Percentiles rank a stretch among this genome's conserved stretches.
Evolutionary conservation across 306 rosid genomes (phyloP).

Genomic region (Mucuna pruriens): DNA sequence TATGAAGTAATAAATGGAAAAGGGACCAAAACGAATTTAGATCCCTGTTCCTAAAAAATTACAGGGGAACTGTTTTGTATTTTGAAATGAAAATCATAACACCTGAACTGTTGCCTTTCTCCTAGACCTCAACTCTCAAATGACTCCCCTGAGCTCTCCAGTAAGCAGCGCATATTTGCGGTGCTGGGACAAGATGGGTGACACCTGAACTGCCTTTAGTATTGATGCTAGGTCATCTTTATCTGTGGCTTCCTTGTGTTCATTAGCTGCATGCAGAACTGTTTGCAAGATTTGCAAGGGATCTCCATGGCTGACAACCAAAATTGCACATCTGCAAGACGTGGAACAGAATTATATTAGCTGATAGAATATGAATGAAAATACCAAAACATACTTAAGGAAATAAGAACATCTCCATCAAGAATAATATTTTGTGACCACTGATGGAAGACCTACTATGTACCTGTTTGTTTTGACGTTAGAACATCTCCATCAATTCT

Average conservation of each 20-base stretch:
- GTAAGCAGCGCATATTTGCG: slow-evolving; percentile 68
- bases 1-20: slow-evolving; percentile 1
- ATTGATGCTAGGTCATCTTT: slow-evolving; percentile 52
- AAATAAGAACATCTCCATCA: not conserved
- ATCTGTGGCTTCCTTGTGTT: slow-evolving; percentile 39
- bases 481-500: not conserved
- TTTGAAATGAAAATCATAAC: not conserved
- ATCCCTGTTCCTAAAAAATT: slow-evolving; percentile 16
- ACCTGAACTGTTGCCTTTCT: not conserved
- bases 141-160: slow-evolving; percentile 71
- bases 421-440: slow-evolving; percentile 6
- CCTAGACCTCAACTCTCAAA: slow-evolving; percentile 38
- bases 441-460: not conserved
- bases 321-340: slow-evolving; percentile 63
- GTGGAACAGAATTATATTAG: slow-evolving; percentile 13
- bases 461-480: not conserved
- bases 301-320: slow-evolving; percentile 92
- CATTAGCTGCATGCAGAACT: slow-evolving; percentile 58
- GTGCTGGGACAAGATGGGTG: slow-evolving; percentile 70
- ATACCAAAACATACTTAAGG: slow-evolving; percentile 9
- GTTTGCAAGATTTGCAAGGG: slow-evolving; percentile 87
- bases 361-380: slow-evolving; percentile 21
- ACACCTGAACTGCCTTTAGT: slow-evolving; percentile 57
- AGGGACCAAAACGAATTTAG: not conserved
- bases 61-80: not conserved